Base-by-base conservation (phyloP, 2,329 filamentous ascomycete genomes). In the Trichothecium roseum region DNA sequence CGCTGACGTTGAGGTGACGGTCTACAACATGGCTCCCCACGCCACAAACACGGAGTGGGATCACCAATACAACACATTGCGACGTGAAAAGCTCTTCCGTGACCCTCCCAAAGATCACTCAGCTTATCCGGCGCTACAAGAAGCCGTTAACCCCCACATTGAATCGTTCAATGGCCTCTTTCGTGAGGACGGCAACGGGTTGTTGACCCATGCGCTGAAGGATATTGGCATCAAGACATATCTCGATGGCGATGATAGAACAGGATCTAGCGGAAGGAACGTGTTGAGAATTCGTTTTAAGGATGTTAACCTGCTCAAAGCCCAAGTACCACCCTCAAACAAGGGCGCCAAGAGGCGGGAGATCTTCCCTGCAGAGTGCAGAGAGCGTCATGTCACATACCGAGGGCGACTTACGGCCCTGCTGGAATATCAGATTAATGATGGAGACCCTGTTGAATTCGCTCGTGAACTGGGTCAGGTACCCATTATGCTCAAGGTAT, bases 111-210 rank as follows among this genome's bases (percentile, higher is more conserved):
- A 75, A 51, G 88, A 96, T 55, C 81, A 77, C 47, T 83, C 83
- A 8, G 86, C 89, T 40, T 96, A 94, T 53, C 91, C 91, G 12
- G 74, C 83, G 16, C 75, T 98, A 32, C 81, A 88, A 49, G 74
- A 74, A 41, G 84, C 89, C n/a, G 79, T 96, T 40, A 72, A 84
- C 45, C 91, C 91, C 34, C 91, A 98, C 59, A 82, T 96, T 49
- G 81, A 95, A 52, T 91, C 91, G 6, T 98, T 95, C 74, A 94
- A 98, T 66, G 79, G 79, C 35, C 70, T 96, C 32, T 93, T 95
- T 54, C 74, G 78, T 22, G 68, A 72, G 39, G 72, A 81, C 58
- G 85, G 84, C 34, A 61, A 58, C 43, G 59, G 66, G 30, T 55
- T 78, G 39, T 52, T 98, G 36, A 74, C 82, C 34, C 78, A 85